These are phyloP conservation scores for Pyricularia sp. DNA, from an alignment of 2,329 filamentous ascomycete genomes.

Conservation along the genomic window DNA sequence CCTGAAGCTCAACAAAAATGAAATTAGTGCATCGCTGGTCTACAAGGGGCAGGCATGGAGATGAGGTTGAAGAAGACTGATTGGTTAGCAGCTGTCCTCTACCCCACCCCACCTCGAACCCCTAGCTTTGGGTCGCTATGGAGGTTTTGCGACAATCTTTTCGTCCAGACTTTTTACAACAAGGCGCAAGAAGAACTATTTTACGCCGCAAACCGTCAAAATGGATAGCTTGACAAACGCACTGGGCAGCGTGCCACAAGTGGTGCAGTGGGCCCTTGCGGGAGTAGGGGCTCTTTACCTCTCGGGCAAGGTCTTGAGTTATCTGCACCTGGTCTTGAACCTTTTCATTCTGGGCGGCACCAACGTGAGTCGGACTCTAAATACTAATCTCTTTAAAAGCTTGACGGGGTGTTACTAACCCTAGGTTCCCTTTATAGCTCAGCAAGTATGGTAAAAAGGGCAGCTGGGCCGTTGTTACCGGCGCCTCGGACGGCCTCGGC, in stretches of 20 bases:
- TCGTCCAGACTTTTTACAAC: not conserved
- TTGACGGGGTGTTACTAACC: not conserved
- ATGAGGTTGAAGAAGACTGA: not conserved
- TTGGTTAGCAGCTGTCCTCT: not conserved
- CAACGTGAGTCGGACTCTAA: slow-evolving; percentile 35
- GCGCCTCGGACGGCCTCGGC: slow-evolving; percentile 91
- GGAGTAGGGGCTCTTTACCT: slow-evolving; percentile 51
- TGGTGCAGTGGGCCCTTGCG: slow-evolving; percentile 36
- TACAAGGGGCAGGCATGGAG: not conserved
- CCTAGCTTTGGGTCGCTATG: not conserved
- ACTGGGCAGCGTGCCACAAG: slow-evolving; percentile 21
- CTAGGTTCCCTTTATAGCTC: slow-evolving; percentile 45
- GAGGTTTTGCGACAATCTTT: not conserved
- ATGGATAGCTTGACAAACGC: slow-evolving; percentile 24
- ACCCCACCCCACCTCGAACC: not conserved
- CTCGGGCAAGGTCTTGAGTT: slow-evolving; percentile 45
- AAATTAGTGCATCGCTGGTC: not conserved
- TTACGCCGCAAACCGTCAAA: not conserved
- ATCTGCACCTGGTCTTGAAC: slow-evolving; percentile 53
- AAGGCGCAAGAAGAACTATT: not conserved
- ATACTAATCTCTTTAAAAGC: too few species aligned
- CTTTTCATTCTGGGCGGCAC: slow-evolving; percentile 59
- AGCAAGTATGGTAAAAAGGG: slow-evolving; percentile 84
- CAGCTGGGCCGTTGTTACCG: slow-evolving; percentile 90
- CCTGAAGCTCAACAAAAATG: slow-evolving; percentile 1